Base-by-base conservation (phyloP, 352 stramenopile genomes). In the Globisporangium acanthophoron region DNA sequence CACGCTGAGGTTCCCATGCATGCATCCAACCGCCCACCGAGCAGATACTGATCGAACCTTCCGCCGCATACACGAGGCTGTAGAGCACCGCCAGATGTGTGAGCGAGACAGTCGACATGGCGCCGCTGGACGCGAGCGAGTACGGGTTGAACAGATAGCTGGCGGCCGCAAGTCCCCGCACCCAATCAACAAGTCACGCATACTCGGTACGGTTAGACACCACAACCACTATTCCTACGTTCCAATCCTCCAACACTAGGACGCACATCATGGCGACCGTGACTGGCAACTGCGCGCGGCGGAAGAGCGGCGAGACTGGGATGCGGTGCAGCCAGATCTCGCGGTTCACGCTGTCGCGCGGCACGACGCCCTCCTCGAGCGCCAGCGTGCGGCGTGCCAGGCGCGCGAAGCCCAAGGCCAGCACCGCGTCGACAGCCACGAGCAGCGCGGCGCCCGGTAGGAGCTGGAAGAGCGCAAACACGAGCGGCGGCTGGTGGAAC, bases 121-220 rank as follows among this genome's bases (percentile, higher is more conserved):
- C 85, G 35, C 86, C 56, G 54, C 69, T 85, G 16, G 82, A 84
- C 3, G 69, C 76, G 41, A 94, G 50, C 35, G 82, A 81, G 59
- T 90, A 92, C 50, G 85, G 82, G 54, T 94, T 92, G 62, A 92
- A 81, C 37, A 94, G 54, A 29, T 77, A 82, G 59, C 75, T 85
- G 49, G 16, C 24, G 1, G 8, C 37, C 54, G 31, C n/a, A n/a
- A n/a, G n/a, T n/a, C n/a, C n/a, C n/a, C n/a, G n/a, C n/a, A n/a
- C n/a, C n/a, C n/a, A n/a, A n/a, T n/a, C n/a, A n/a, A n/a, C n/a
- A n/a, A n/a, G 31, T 35, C 31, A 35, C 31, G 6, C 31, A 35
- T 35, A 6, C 31, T 35, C 31, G 11, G 33, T 37, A 37, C 33
- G 33, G 6, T 11, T 5, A 41, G 11, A 37, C 37, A 15, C 37